phyloP scores from a whole-genome alignment of 257 asterid genomes.

The Eustoma russellianum region DNA sequence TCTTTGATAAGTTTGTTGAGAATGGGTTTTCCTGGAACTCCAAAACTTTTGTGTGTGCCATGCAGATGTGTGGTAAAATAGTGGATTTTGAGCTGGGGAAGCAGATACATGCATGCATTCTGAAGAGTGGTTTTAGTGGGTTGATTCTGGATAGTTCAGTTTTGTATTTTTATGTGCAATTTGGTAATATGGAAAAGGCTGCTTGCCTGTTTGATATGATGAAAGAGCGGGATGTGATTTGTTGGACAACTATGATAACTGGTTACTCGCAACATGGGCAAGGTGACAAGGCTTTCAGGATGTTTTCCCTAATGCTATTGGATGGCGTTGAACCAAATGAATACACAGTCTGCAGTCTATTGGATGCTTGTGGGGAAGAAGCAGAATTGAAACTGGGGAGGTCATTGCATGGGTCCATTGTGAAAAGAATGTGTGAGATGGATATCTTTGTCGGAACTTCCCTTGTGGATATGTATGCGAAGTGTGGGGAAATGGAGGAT shows the following conservation, averaged over 20 bases:
- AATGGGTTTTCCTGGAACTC: conserved; percentile 47
- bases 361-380: conserved; percentile 79
- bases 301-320: conserved; percentile 47
- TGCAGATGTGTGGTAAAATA: conserved; percentile 48
- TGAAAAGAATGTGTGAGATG: conserved; percentile 46
- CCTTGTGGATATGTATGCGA: conserved; percentile 74
- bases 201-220: conserved; percentile 45
- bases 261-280: conserved; percentile 62
- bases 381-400: conserved; percentile 53
- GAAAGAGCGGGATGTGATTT: conserved; percentile 49
- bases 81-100: conserved; percentile 56
- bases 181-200: conserved; percentile 55
- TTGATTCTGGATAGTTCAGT: conserved; percentile 52
- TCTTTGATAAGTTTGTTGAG: conserved; percentile 42
- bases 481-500: conserved; percentile 53
- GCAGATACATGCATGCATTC: conserved; percentile 53
- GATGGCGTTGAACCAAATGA: conserved; percentile 70
- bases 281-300: conserved; percentile 44
- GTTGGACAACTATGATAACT: conserved; percentile 85
- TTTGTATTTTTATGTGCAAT: conserved; percentile 58
- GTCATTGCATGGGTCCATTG: conserved; percentile 53
- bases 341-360: conserved; percentile 58
- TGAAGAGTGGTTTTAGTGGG: conserved; percentile 48
- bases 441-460: conserved; percentile 68
- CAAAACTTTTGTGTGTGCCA: conserved; percentile 60